phyloP scores from a whole-genome alignment of 768 basidiomycete genomes.

The Termitomyces sp. region DNA sequence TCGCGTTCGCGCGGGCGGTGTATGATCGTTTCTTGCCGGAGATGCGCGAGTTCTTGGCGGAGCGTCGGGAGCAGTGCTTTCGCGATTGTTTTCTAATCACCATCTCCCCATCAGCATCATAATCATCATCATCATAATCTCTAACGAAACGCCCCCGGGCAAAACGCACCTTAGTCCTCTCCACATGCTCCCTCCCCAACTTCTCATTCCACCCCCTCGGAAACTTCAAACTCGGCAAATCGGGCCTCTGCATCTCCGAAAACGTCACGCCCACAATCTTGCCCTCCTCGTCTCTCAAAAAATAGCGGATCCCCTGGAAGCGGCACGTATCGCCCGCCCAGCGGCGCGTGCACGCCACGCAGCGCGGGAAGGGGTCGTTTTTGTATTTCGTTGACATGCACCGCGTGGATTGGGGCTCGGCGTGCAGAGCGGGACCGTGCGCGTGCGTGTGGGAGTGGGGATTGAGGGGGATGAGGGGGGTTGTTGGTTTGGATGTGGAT shows the following conservation, averaged over 20 bases:
- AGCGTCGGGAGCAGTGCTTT: constrained; percentile 66
- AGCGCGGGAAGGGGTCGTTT: constrained; percentile 71
- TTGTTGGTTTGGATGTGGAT: no score
- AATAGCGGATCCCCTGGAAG: constrained; percentile 82
- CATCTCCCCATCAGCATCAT: no score
- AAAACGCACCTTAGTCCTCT: constrained; percentile 61
- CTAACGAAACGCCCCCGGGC: no score
- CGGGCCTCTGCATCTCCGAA: constrained; percentile 58
- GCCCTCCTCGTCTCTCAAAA: constrained; percentile 60
- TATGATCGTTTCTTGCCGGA: constrained; percentile 56
- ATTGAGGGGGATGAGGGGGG: constrained; percentile 29
- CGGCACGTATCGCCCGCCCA: constrained; percentile 89
- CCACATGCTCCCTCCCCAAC: constrained; percentile 49
- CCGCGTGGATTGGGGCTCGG: constrained; percentile 74
- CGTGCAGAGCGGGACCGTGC: constrained; percentile 40
- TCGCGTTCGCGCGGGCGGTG: constrained; percentile 77
- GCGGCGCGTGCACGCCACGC: constrained; percentile 80
- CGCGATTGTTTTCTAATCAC: constrained; percentile 71
- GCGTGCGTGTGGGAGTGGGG: no score
- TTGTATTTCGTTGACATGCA: constrained; percentile 85
- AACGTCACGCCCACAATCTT: constrained; percentile 70
- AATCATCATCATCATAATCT: no score
- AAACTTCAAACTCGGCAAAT: constrained; percentile 60
- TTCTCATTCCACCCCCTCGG: constrained; percentile 67
- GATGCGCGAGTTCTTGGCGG: constrained; percentile 60